Percentiles rank a stretch among this genome's conserved stretches.
phyloP scores from a whole-genome alignment of 169 alveolate genomes.

The Cryptosporidium ryanae region DNA sequence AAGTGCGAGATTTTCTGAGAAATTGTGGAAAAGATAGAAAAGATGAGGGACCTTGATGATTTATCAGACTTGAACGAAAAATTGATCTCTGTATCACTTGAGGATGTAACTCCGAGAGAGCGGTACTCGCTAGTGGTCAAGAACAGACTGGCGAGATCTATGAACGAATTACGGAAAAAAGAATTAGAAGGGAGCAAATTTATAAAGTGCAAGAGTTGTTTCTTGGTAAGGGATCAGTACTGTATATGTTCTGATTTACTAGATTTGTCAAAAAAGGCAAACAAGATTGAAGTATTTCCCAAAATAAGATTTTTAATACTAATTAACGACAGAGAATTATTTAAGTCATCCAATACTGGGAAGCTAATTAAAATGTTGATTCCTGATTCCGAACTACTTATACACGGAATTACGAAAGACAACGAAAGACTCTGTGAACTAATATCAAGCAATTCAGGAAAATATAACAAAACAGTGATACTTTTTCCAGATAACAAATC shows the following conservation, averaged over 20 bases:
- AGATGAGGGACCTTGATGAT: no score
- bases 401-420: conserved; percentile 39
- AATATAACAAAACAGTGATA: conserved; percentile 12
- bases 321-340: conserved; percentile 51
- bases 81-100: conserved; percentile 11
- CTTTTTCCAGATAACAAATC: conserved; percentile 41
- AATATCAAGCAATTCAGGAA: background rate
- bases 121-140: conserved; percentile 41
- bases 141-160: conserved; percentile 31
- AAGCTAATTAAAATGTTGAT: conserved; percentile 26
- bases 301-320: conserved; percentile 24
- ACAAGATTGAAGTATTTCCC: background rate
- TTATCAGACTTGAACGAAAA: background rate
- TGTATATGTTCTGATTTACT: conserved; percentile 42
- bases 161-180: conserved; percentile 8
- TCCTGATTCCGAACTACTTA: conserved; percentile 36
- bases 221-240: conserved; percentile 36
- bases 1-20: no score
- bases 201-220: conserved; percentile 34
- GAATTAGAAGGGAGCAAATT: conserved; percentile 11
- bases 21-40: no score
- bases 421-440: background rate
- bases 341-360: conserved; percentile 63
- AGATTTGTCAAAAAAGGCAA: background rate
- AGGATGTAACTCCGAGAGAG: conserved; percentile 40